Evolutionary conservation across 2,329 filamentous ascomycete genomes (phyloP), one percentile per base, ranked within the genome.

Genomic region (Helicocarpus griseus): DNA sequence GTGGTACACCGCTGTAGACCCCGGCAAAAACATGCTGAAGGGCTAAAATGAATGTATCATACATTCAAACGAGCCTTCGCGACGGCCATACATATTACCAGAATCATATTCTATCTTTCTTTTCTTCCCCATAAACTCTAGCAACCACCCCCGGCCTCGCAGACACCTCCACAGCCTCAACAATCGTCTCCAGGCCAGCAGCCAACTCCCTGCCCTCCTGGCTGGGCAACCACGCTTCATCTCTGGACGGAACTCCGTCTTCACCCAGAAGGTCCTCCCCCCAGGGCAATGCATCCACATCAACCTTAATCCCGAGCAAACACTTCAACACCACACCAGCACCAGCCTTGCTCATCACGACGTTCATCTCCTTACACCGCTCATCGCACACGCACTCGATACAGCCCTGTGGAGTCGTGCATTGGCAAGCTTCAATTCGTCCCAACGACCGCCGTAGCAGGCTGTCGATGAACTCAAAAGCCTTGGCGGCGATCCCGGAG

Each of bases 301-400:
- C 87, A 51, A 96, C 86, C 28, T 89, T 81, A 65, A 82, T 75
- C 19, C 85, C 84, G 49, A 96, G 66, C 50, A 96, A 65, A 55
- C 79, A 81, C 69, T 85, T 86, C 52, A 97, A 70, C 28, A 97
- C 82, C 22, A 96, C 89, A 51, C 80, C 81, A 6, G 86, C 85
- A 0, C 91, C 91, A 0, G 85, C 87, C 69, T 96, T 97, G 63
- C 87, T 93, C 85, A 96, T 93, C 8, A 97, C 89, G 62, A 87
- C 81, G 64, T 96, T 96, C 50, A 82, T 80, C 67, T 95, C 82
- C 66, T 86, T 88, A 67, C 93, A 97, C 50, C 81, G 71, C 66
- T 94, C 87, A 55, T 84, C 86, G 56, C 86, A 89, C 40, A 94
- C 89, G 68, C 93, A 98, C 67, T 95, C 91, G 21, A 91, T 71